Evolutionary conservation across 176 grass and related monocot genomes (phyloP), one percentile per base, ranked within the genome.

Genomic region (Luzula sylvatica): DNA sequence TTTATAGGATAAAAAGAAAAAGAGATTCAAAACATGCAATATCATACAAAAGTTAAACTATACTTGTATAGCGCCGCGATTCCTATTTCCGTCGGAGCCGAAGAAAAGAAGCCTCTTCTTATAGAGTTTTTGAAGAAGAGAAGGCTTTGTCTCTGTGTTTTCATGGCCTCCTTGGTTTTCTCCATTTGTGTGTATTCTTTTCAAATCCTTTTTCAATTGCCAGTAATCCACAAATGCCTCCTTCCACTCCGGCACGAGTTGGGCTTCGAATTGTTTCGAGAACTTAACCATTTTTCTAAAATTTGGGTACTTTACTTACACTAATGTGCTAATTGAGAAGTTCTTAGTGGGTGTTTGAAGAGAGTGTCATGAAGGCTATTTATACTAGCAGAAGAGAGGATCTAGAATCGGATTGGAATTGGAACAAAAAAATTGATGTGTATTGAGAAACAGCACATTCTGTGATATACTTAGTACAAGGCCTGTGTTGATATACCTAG

Each of bases 211-310:
- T 73, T 98, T 98, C 20, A 98, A 73, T 45, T 80, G 81, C 78
- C 86, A 87, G 56, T 98, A 98, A 72, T 98, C 93, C 25, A 92
- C 75, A 12, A 92, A 98, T 15, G 86, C 93, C 16, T 98, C 86
- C 78, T 92, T 98, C 93, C 93, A 98, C 55, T 98, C 93, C 0
- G 93, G 93, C 61, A 98, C 78, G 7, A 98, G 78, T 73, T 98
- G 93, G 14, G 61, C 81, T 55, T 98, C 93, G 8, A 90, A 87
- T 53, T 92, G 86, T 72, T 87, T 98, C 54, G 93, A 90, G 76
- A 98, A 98, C 66, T 98, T 98, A 41, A 98, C 92, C 92, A 98
- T 90, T 66, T 58, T 12, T 11, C 17, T 11, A 14, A 25, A 12
- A 14, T 8, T 3, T 7, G 20, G 41, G 3, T 4, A 2, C 2